These are phyloP conservation scores for Lecanicillium sp. DNA, from an alignment of 2,329 filamentous ascomycete species.

Conservation along the genomic window DNA sequence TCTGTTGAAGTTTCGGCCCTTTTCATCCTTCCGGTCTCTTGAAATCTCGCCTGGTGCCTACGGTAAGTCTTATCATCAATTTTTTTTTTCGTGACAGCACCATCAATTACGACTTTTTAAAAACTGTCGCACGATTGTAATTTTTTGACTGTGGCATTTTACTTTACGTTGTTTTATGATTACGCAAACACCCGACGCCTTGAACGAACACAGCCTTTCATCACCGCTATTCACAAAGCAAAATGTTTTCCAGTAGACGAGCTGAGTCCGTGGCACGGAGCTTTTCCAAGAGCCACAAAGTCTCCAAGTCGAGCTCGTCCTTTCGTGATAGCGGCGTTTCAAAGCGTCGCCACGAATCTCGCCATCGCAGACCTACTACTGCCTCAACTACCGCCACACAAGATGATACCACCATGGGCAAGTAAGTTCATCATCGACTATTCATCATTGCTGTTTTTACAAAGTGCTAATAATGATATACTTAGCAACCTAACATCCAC, in stretches of 20 bases:
- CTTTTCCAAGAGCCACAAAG: slow-evolving; percentile 44
- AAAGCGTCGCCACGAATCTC: slow-evolving; percentile 45
- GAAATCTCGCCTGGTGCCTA: no score
- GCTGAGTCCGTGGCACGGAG: slow-evolving; percentile 39
- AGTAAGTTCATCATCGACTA: slow-evolving; percentile 27
- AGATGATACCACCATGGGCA: slow-evolving; percentile 32
- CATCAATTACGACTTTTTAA: no score
- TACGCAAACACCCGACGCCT: background rate
- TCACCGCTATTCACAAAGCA: slow-evolving; percentile 7
- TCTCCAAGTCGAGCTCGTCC: slow-evolving; percentile 41
- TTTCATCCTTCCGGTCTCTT: no score
- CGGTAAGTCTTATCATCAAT: no score
- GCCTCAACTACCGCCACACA: slow-evolving; percentile 29
- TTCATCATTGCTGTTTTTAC: background rate
- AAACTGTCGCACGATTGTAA: no score
- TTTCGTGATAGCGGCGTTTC: slow-evolving; percentile 47
- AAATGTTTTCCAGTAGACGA: slow-evolving; percentile 40
- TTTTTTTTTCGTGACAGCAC: no score
- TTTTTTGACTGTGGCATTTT: no score
- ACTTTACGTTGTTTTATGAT: no score
- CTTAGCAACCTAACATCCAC: slow-evolving; percentile 51
- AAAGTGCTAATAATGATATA: slow-evolving; percentile 5
- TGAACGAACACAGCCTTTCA: background rate
- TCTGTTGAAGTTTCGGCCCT: no score
- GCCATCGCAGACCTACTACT: slow-evolving; percentile 38